phyloP scores from a whole-genome alignment of 352 stramenopile species.

The Phytophthora citrophthora region DNA sequence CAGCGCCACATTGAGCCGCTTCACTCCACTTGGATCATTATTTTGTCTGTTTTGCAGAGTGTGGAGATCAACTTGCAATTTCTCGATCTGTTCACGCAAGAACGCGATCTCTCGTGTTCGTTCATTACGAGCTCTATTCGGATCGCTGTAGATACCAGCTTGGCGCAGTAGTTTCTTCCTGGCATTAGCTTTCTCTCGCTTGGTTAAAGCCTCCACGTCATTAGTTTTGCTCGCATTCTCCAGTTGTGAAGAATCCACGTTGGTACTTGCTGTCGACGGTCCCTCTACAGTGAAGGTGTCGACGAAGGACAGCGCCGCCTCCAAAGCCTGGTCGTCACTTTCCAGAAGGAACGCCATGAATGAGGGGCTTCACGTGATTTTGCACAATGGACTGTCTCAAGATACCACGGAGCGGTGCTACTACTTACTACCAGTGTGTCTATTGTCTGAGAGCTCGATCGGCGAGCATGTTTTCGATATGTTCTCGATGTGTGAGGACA shows the following conservation, averaged over 20 bases:
- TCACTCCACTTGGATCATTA: not conserved
- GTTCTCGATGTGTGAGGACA: conserved; percentile 38
- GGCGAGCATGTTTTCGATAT: conserved; percentile 50
- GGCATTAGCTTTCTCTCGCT: conserved; percentile 15
- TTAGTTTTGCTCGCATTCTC: too few species aligned
- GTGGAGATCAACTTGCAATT: conserved; percentile 37
- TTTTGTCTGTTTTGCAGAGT: conserved; percentile 22
- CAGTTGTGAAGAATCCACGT: too few species aligned
- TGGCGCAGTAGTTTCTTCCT: conserved; percentile 32
- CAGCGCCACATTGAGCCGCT: not conserved
- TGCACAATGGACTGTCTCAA: conserved; percentile 21
- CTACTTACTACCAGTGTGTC: too few species aligned
- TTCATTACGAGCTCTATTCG: conserved; percentile 41
- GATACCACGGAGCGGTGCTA: not conserved
- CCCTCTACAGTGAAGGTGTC: conserved; percentile 20
- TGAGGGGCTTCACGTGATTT: not conserved
- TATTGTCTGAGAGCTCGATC: conserved; percentile 19
- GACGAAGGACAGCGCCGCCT: conserved; percentile 33
- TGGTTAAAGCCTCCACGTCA: not conserved
- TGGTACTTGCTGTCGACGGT: not conserved
- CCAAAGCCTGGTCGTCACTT: conserved; percentile 15
- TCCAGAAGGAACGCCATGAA: conserved; percentile 22
- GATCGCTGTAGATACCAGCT: conserved; percentile 30
- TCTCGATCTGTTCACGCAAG: conserved; percentile 39
- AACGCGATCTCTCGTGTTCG: conserved; percentile 44